Conservation (phyloP, 306 rosid genomes). For the Quercus cerris region DNA sequence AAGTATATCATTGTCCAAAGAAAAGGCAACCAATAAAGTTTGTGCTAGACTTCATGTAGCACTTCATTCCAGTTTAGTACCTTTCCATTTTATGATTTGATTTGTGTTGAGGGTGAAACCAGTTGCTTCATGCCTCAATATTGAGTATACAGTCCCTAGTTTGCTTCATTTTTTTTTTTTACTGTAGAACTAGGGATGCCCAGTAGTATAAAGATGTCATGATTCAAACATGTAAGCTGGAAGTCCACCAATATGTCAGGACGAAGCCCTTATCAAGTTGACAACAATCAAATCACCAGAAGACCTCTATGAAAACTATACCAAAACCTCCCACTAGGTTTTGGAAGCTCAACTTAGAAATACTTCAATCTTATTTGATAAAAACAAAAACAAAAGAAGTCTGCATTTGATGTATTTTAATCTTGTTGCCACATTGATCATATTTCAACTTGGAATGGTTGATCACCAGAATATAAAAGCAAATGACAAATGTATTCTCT, state of each 20-base stretch:
- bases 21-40: neutral
- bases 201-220: no score
- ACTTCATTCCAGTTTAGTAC: neutral
- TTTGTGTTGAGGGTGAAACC: neutral
- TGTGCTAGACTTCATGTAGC: neutral
- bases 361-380: neutral
- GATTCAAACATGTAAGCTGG: no score
- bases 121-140: neutral
- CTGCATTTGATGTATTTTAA: neutral
- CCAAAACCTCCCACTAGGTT: neutral
- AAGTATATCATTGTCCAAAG: neutral
- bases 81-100: neutral
- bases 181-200: neutral
- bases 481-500: neutral
- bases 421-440: neutral
- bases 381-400: neutral
- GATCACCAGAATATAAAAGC: neutral
- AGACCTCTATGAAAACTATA: neutral
- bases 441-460: neutral
- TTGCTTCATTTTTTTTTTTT: neutral
- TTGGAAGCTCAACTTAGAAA: neutral
- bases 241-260: neutral
- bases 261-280: neutral
- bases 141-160: neutral
- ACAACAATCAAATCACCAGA: neutral